phyloP scores from a whole-genome alignment of 257 asterid genomes.

The Solanum ossicruentum region DNA sequence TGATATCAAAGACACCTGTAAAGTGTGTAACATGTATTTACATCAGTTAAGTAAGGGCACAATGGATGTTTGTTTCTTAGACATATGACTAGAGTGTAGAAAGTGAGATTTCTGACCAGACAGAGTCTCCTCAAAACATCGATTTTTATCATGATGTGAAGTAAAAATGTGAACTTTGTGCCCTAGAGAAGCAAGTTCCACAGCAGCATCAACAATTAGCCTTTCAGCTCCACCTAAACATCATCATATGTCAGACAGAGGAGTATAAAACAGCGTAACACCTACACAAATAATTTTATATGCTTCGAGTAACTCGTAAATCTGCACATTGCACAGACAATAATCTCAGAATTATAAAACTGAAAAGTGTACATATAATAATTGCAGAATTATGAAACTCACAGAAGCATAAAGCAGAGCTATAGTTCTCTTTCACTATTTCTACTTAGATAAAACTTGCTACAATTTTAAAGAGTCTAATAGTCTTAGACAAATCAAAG shows the following conservation, averaged over 20 bases:
- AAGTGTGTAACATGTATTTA: neutral
- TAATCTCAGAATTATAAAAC: neutral
- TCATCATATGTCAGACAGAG: neutral
- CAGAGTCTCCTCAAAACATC: slow-evolving; percentile 89
- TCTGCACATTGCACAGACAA: neutral
- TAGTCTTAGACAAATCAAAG: neutral
- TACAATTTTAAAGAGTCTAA: neutral
- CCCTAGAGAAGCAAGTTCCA: slow-evolving; percentile 69
- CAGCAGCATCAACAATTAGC: slow-evolving; percentile 88
- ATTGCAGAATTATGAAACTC: neutral
- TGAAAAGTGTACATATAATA: neutral
- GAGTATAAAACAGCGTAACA: neutral
- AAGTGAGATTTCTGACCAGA: slow-evolving; percentile 34
- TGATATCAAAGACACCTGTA: slow-evolving; percentile 69
- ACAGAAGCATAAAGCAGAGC: neutral
- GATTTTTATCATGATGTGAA: slow-evolving; percentile 78
- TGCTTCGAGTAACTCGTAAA: neutral
- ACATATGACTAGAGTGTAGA: neutral
- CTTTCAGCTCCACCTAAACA: slow-evolving; percentile 94
- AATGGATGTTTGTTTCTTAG: neutral
- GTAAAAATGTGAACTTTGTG: slow-evolving; percentile 80
- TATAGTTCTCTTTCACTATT: neutral
- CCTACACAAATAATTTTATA: neutral
- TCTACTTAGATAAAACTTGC: no score
- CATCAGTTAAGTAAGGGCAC: neutral